Evolutionary conservation across 352 stramenopile species (phyloP).

Genomic region (Phytophthora uliginosa): DNA sequence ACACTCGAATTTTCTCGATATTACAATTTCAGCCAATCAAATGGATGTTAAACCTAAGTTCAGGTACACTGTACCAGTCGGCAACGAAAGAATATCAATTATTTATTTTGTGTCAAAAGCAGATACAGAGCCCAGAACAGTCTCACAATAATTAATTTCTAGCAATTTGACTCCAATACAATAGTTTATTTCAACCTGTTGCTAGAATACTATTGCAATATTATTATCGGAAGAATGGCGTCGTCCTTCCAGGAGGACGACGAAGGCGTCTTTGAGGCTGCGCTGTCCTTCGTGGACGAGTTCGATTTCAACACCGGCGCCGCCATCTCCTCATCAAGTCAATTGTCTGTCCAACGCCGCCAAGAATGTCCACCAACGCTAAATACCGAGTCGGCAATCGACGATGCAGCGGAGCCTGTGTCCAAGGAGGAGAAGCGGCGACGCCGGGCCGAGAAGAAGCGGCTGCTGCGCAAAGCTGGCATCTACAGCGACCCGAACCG

Average conservation of each 20-base stretch:
- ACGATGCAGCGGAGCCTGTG: not conserved
- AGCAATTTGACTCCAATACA: too few species aligned
- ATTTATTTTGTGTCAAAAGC: too few species aligned
- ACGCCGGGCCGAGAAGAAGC: conserved; percentile 22
- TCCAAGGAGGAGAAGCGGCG: conserved; percentile 23
- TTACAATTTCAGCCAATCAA: conserved; percentile 13
- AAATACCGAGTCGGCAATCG: not conserved
- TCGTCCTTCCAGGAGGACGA: conserved; percentile 15
- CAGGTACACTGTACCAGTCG: not conserved
- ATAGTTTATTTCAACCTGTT: too few species aligned
- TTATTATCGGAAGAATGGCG: not conserved
- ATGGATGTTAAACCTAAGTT: not conserved
- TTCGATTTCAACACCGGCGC: conserved; percentile 12
- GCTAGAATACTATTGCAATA: not conserved
- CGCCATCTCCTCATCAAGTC: not conserved
- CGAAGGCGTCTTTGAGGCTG: conserved; percentile 20
- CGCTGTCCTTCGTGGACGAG: conserved; percentile 41
- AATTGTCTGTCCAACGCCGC: not conserved
- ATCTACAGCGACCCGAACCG: conserved; percentile 40
- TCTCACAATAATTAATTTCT: too few species aligned
- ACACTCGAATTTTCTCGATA: conserved; percentile 40
- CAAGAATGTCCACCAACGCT: not conserved
- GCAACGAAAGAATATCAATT: too few species aligned
- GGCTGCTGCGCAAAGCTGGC: conserved; percentile 13
- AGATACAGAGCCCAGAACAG: too few species aligned